Conservation (phyloP, 208 protist species). For the Trypanosoma platydactyli region DNA sequence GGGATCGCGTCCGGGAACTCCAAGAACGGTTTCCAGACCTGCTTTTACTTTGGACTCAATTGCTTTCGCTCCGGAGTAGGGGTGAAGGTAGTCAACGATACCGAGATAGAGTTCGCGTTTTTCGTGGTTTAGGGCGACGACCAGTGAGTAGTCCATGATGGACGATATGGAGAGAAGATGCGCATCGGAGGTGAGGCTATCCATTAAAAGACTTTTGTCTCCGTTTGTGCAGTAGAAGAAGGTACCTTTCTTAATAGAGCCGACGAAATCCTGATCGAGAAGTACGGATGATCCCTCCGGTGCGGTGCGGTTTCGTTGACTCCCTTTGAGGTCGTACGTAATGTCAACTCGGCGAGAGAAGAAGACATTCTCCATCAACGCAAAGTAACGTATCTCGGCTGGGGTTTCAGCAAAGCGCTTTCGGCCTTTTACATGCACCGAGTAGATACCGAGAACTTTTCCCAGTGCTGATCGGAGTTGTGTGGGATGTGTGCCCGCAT, state of each 20-base stretch:
- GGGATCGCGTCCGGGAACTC: conserved; percentile 49
- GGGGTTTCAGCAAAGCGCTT: conserved; percentile 21
- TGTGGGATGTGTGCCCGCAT: background rate
- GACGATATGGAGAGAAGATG: conserved; percentile 44
- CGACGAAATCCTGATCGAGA: conserved; percentile 73
- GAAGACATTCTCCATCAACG: conserved; percentile 69
- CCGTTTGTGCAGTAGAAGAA: conserved; percentile 69
- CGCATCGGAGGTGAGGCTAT: conserved; percentile 52
- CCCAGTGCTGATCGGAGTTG: conserved; percentile 19
- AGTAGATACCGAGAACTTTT: conserved; percentile 45
- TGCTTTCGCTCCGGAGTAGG: conserved; percentile 74
- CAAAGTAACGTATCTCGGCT: conserved; percentile 53
- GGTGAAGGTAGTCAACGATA: conserved; percentile 85
- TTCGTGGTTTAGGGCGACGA: conserved; percentile 37
- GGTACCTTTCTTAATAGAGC: conserved; percentile 36
- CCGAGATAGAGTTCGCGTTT: conserved; percentile 35
- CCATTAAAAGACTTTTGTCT: conserved; percentile 53
- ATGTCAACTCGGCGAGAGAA: conserved; percentile 22
- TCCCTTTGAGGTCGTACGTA: conserved; percentile 82
- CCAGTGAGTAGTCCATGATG: conserved; percentile 86
- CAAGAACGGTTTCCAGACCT: conserved; percentile 73
- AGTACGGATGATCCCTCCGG: conserved; percentile 50
- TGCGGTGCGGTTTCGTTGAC: conserved; percentile 75
- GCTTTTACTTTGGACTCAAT: conserved; percentile 86
- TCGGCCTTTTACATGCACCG: conserved; percentile 19